These are phyloP conservation scores for Thermothielavioides terrestris DNA, from an alignment of 495 filamentous ascomycete genomes.

Conservation along the genomic window DNA sequence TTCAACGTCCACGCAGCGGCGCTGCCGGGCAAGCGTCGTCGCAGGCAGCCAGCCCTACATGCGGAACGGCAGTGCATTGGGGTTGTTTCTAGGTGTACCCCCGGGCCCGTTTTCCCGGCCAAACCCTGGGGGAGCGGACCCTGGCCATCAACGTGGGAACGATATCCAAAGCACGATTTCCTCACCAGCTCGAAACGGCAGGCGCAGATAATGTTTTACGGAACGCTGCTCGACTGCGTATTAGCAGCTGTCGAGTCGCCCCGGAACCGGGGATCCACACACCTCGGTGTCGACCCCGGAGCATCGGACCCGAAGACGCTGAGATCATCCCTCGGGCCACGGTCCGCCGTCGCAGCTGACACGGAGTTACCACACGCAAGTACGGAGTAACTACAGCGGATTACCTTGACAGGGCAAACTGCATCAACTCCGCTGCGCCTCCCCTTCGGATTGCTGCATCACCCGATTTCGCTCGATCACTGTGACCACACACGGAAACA, in stretches of 20 bases:
- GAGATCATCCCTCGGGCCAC: no score
- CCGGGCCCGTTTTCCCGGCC: background rate
- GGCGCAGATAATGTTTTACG: no score
- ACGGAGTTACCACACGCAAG: no score
- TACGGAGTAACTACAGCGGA: no score
- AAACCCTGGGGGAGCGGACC: background rate
- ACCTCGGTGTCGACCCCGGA: background rate
- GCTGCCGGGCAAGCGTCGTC: background rate
- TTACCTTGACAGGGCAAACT: background rate
- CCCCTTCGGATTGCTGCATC: background rate
- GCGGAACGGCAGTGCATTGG: slow-evolving; percentile 2
- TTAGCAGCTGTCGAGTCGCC: no score
- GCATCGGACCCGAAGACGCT: background rate
- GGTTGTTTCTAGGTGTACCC: no score
- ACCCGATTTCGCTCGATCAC: no score
- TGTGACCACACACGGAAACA: background rate
- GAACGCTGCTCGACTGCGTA: no score
- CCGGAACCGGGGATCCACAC: no score
- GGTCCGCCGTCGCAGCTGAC: no score
- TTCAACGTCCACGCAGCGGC: no score
- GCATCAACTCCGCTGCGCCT: background rate
- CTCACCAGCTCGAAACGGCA: background rate
- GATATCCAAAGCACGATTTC: no score
- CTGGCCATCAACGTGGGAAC: background rate
- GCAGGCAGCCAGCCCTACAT: background rate